Conservation (phyloP, 1,284 basidiomycete genomes). For the Pseudozyma pruni region DNA sequence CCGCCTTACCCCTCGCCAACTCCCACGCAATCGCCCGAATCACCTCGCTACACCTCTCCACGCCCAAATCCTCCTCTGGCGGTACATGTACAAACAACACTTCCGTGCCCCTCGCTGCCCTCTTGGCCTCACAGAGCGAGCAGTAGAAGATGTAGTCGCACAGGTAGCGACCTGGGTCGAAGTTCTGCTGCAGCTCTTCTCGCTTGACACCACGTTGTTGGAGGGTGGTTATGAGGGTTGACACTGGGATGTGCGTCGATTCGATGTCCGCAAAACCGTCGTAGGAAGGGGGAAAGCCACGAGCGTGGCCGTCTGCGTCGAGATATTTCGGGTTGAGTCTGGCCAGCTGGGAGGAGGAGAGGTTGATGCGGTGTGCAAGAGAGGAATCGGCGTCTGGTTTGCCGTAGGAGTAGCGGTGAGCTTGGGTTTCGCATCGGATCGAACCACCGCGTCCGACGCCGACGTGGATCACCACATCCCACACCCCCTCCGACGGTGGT, state of each 20-base stretch:
- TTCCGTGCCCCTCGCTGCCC: not conserved
- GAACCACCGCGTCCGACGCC: constrained; percentile 34
- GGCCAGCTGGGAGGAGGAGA: not conserved
- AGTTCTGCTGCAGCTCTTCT: constrained; percentile 15
- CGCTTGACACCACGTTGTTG: constrained; percentile 8
- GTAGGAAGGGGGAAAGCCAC: constrained; percentile 37
- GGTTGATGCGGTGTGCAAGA: constrained; percentile 12
- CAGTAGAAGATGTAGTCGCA: constrained; percentile 51
- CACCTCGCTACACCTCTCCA: constrained; percentile 18
- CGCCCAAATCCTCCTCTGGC: constrained; percentile 15
- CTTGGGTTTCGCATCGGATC: constrained; percentile 40
- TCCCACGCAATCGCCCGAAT: constrained; percentile 39
- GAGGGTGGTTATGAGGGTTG: constrained; percentile 18
- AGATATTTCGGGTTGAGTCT: constrained; percentile 5
- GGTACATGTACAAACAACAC: constrained; percentile 48
- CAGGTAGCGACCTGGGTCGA: constrained; percentile 44
- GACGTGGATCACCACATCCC: constrained; percentile 46
- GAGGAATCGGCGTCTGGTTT: constrained; percentile 20
- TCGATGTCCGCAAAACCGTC: constrained; percentile 20
- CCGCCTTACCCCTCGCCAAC: constrained; percentile 12
- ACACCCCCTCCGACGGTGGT: not conserved
- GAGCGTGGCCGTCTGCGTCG: constrained; percentile 5
- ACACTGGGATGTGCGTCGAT: constrained; percentile 13
- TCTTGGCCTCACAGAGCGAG: constrained; percentile 32
- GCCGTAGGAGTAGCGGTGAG: constrained; percentile 39